phyloP scores from a whole-genome alignment of 108 stramenopile genomes.

The Bacterosira constricta region DNA sequence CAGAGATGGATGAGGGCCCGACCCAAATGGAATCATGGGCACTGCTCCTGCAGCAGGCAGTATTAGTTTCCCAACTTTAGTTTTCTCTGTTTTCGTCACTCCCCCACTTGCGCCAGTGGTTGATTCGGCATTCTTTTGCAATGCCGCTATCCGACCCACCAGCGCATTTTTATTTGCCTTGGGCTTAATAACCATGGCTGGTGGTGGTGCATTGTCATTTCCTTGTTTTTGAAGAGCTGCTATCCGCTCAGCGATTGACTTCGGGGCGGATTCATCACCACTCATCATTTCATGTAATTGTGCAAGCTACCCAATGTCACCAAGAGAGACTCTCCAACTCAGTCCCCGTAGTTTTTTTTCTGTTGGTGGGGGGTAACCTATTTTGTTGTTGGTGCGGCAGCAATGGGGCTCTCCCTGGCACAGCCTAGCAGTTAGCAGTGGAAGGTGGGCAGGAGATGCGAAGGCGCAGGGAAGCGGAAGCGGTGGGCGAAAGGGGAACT shows the following conservation, averaged over 20 bases:
- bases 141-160: slow-evolving; percentile 26
- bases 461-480: too few relatives aligned
- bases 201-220: not conserved
- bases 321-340: too few relatives aligned
- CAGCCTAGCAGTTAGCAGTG: too few relatives aligned
- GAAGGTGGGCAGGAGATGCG: too few relatives aligned
- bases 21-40: slow-evolving; percentile 29
- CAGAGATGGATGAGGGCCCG: slow-evolving; percentile 33
- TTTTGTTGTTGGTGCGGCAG: too few relatives aligned
- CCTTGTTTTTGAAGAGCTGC: slow-evolving; percentile 36
- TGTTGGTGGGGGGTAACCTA: too few relatives aligned
- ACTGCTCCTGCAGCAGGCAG: slow-evolving; percentile 29
- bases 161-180: slow-evolving; percentile 9
- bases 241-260: slow-evolving; percentile 31
- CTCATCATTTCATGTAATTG: slow-evolving; percentile 9
- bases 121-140: slow-evolving; percentile 25
- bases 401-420: too few relatives aligned
- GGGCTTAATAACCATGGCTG: not conserved
- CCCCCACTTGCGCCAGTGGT: not conserved
- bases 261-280: slow-evolving; percentile 14
- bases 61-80: slow-evolving; percentile 22
- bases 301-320: too few relatives aligned
- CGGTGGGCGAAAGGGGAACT: too few relatives aligned
- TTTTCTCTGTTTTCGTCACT: not conserved
- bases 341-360: too few relatives aligned